A percentile compares a stretch with the other conserved stretches of the same genome.
Evolutionary conservation across 441 rosid species (phyloP).

Genomic region (Erysimum pusillum): DNA sequence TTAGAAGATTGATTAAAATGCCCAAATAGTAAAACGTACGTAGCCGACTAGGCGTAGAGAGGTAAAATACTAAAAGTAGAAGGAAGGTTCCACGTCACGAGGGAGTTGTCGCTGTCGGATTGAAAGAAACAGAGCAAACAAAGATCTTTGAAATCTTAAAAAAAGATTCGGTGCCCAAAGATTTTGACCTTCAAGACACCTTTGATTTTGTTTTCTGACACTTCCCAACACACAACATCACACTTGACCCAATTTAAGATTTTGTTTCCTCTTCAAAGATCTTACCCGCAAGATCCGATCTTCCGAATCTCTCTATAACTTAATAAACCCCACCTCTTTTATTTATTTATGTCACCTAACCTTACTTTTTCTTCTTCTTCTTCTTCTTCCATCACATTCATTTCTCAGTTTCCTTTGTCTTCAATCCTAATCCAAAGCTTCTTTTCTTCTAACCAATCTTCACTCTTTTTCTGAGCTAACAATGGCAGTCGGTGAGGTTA

Average conservation of each 20-base stretch:
- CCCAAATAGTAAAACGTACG: background rate
- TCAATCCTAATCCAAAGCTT: slow-evolving; percentile 44
- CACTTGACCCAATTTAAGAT: slow-evolving; percentile 45
- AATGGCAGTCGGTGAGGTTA: slow-evolving; percentile 61
- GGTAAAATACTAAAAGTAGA: slow-evolving; percentile 1
- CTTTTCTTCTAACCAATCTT: slow-evolving; percentile 11
- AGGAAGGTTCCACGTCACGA: slow-evolving; percentile 43
- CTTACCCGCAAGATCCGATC: slow-evolving; percentile 62
- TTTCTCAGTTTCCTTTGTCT: slow-evolving; percentile 11
- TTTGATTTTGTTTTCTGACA: slow-evolving; percentile 35
- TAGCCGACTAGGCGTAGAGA: background rate
- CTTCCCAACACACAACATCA: slow-evolving; percentile 41
- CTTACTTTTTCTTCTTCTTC: background rate
- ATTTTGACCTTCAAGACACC: slow-evolving; percentile 39
- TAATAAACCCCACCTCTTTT: slow-evolving; percentile 34
- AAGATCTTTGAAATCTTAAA: slow-evolving; percentile 44
- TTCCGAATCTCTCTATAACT: slow-evolving; percentile 51
- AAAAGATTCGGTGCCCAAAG: slow-evolving; percentile 48
- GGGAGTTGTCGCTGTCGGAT: slow-evolving; percentile 48
- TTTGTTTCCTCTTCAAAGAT: slow-evolving; percentile 64
- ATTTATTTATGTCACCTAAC: slow-evolving; percentile 34
- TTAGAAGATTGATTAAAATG: background rate
- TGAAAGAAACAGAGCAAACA: slow-evolving; percentile 51
- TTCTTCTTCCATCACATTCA: slow-evolving; percentile 17
- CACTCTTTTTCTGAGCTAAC: background rate